phyloP scores from a whole-genome alignment of 116 monocot species.

The Trichopus zeylanicus region DNA sequence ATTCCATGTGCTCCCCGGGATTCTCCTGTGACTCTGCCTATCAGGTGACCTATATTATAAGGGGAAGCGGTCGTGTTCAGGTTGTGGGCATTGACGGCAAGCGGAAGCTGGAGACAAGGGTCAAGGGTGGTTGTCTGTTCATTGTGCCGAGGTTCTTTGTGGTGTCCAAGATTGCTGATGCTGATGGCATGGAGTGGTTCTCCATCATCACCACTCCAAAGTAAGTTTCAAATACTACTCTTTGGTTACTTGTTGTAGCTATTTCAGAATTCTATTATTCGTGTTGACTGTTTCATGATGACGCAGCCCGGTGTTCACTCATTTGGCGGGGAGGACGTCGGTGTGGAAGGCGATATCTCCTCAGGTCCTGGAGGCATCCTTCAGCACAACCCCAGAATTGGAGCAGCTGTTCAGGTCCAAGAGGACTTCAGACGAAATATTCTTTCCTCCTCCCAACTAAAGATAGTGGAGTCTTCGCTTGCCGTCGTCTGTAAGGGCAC shows the following conservation, averaged over 20 bases:
- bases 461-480: too few relatives aligned
- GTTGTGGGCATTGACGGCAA: conserved; percentile 80
- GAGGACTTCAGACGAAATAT: conserved; percentile 65
- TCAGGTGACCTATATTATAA: conserved; percentile 74
- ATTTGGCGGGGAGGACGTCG: conserved; percentile 73
- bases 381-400: conserved; percentile 53
- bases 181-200: conserved; percentile 78
- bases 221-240: conserved; percentile 42
- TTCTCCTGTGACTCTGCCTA: conserved; percentile 82
- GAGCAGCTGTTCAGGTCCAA: conserved; percentile 84
- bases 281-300: not conserved
- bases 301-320: conserved; percentile 75
- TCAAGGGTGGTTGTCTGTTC: conserved; percentile 51
- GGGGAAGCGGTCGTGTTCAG: conserved; percentile 71
- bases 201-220: conserved; percentile 90
- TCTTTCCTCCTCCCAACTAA: conserved; percentile 70
- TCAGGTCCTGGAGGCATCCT: conserved; percentile 60
- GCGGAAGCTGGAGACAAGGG: conserved; percentile 48
- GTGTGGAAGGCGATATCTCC: conserved; percentile 83
- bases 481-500: too few relatives aligned
- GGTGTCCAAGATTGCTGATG: conserved; percentile 83
- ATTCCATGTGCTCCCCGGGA: conserved; percentile 77
- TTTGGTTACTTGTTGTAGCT: too few relatives aligned
- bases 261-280: too few relatives aligned
- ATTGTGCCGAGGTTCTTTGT: conserved; percentile 88